Base-by-base conservation (phyloP, 306 rosid species). In the Amphicarpaea edgeworthii region DNA sequence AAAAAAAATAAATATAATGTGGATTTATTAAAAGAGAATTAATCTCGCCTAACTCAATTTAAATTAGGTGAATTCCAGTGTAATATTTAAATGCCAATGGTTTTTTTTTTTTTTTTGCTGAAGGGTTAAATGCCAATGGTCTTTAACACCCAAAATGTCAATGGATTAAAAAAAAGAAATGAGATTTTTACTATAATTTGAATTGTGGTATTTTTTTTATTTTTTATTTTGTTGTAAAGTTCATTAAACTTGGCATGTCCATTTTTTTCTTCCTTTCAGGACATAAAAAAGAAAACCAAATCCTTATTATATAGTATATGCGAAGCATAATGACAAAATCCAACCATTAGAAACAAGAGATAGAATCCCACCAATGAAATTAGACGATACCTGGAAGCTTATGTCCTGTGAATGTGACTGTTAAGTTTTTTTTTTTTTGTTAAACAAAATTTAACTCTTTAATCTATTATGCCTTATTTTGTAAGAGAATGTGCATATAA, bases 351-450 rank as follows among this genome's bases (percentile, higher is more conserved):
- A 7, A 26, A 53, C 15, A 54, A 54, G 46, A 8, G 9, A 54
- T 54, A 24, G 66, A 26, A 26, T 46, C 45, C 20, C 70, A 37
- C 28, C 8, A 26, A n/a, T 58, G 26, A 41, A 61, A 71, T 50
- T 46, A 47, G 37, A 17, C 1, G 0, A 30, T 20, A 7, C 16
- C 1, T 42, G 54, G 67, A 65, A 32, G 55, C 16, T 23, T 72
- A 42, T 73, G 11, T 10, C 14, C 7, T n/a, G 41, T 72, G 53
- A n/a, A 19, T 40, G 68, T 40, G 24, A 55, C 68, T 8, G 6
- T 1, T 42, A 15, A 57, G 30, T 7, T 32, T 68, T 55, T 51
- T 7, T 32, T 68, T 55, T 51, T 11, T 17, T 5, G 15, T 55
- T 15, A 58, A n/a, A 14, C 8, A 7, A 14, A 1, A 6, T 46